Evolutionary conservation across 257 asterid species (phyloP), one percentile per base, ranked within the genome.

Genomic region (Cynanchum wilfordii): DNA sequence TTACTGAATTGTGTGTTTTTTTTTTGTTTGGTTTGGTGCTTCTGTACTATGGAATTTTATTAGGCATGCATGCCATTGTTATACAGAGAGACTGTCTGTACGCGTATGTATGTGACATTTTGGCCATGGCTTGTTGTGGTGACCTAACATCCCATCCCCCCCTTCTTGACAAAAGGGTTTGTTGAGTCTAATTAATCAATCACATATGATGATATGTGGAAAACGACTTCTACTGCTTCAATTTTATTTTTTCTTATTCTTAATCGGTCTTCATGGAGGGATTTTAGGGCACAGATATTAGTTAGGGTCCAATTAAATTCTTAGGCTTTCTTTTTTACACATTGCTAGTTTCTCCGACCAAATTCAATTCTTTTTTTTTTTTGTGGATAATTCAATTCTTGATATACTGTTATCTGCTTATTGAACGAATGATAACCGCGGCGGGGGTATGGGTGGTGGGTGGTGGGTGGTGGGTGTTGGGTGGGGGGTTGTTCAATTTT

Each of bases 221-320:
- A 72, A 78, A 50, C 55, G 75, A 69, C 76, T 55, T 19, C 7
- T 74, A 40, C 71, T 64, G 9, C 12, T 69, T 68, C 47, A 8
- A 70, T 36, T 13, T 27, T 57, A 1, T 25, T 29, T 5, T 30
- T 44, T 42, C 7, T 33, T 38, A 2, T 30, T 44, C 7, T 40
- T 58, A 20, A 58, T 57, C 59, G 59, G 47, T 69, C 66, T 51
- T 40, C 44, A 19, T 27, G 33, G 7, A 72, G 59, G 58, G 40
- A n/a, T 38, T 71, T 77, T 62, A 44, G 72, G 74, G 70, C 76
- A 2, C 17, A 68, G 67, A 68, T 29, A 68, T 68, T 55, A 44
- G 44, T 73, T 80, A 77, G 81, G 88, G 73, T 84, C 85, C 82
- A 76, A 51, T 79, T 73, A 1, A 58, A 54, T 54, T 12, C 22